Base-by-base conservation (phyloP, 2,329 filamentous ascomycete genomes). In the Penicillium hordei region DNA sequence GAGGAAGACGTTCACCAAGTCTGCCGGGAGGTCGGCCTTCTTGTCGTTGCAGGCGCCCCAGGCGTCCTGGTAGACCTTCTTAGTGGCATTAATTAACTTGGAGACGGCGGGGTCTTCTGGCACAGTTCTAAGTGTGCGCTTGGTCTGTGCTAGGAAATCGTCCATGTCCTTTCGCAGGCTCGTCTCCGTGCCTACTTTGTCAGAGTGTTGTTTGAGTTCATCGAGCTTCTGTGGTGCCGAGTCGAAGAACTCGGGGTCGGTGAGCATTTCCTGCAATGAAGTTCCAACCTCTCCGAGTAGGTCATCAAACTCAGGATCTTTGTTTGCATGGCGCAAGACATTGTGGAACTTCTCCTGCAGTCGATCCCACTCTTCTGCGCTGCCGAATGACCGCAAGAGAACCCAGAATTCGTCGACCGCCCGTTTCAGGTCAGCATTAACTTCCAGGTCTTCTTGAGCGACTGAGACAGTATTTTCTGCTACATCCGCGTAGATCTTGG, bases 201-300 rank as follows among this genome's bases (percentile, higher is more conserved):
- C 78, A 5, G 82, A 80, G 68, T 86, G 85, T 45, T 81, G 76
- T 51, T 82, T 81, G 7, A 88, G 77, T 59, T 86, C 81, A 44
- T 83, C 76, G 54, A 88, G 81, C 60, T 89, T 85, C 60, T 87
- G 83, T 5, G 89, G 85, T 0, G 86, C 86, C 39, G 90, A 82
- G 46, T 93, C 89, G 67, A 95, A 90, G 75, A 96, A 97, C 4
- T 87, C 83, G 0, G 93, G 93, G 60, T 97, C 89, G 0, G 87
- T 94, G 42, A 97, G 78, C 72, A 97, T 87, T 61, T 89, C 87
- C 68, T 96, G 89, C 5, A 96, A 74, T 4, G 89, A 85, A 54
- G 87, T 85, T 12, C 89, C 89, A 31, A 93, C 78, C 45, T 95
- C 86, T 23, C 82, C 82, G 70, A 95, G 84, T 27, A 96, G 77